Percentiles rank a stretch among this genome's conserved stretches.
Conservation (phyloP, 495 filamentous ascomycete species). For the Elasticomyces elasticus region DNA sequence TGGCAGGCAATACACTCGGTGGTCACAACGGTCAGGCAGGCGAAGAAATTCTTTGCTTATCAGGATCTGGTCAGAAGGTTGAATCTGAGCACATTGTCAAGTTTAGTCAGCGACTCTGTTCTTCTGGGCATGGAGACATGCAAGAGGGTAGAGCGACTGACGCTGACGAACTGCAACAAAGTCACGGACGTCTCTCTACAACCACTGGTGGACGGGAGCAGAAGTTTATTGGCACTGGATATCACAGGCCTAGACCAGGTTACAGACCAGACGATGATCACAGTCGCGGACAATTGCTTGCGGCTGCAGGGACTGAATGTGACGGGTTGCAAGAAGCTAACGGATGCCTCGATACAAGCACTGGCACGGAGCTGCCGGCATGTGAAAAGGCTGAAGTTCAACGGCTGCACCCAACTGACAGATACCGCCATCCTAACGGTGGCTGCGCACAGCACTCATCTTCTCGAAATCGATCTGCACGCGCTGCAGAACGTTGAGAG, state of each 20-base stretch:
- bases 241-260: slow-evolving; percentile 70
- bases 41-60: slow-evolving; percentile 71
- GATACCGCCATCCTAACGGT: slow-evolving; percentile 74
- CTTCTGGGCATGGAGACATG: slow-evolving; percentile 72
- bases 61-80: slow-evolving; percentile 78
- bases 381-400: slow-evolving; percentile 92
- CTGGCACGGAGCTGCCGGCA: slow-evolving; percentile 75
- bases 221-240: slow-evolving; percentile 79
- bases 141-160: slow-evolving; percentile 87
- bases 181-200: slow-evolving; percentile 77
- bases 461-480: slow-evolving; percentile 93
- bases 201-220: slow-evolving; percentile 67
- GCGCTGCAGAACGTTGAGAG: slow-evolving; percentile 73
- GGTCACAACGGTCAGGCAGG: slow-evolving; percentile 58
- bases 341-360: slow-evolving; percentile 72
- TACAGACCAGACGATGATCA: slow-evolving; percentile 70
- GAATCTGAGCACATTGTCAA: slow-evolving; percentile 71
- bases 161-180: slow-evolving; percentile 78
- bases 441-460: slow-evolving; percentile 75
- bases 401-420: slow-evolving; percentile 69
- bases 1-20: slow-evolving; percentile 72
- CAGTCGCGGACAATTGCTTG: slow-evolving; percentile 70
- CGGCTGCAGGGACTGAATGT: slow-evolving; percentile 91
- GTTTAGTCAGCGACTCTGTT: slow-evolving; percentile 78
- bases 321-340: slow-evolving; percentile 71